Base-by-base conservation (phyloP, 768 basidiomycete species). In the Hygrocybe punicea region DNA sequence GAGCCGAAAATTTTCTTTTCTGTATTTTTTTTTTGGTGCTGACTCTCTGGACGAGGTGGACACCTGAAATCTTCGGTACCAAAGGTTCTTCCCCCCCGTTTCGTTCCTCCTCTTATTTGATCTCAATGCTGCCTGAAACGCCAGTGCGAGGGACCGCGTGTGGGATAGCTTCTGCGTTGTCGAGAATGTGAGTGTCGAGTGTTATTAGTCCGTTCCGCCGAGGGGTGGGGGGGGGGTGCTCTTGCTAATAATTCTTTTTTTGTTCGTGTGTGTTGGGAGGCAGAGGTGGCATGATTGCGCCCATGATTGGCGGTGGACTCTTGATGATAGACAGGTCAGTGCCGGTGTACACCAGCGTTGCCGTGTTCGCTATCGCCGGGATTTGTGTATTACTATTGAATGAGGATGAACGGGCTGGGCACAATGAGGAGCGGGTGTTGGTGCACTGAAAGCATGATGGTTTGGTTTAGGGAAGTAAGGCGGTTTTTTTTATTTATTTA, bases 241-340 rank as follows among this genome's bases (percentile, higher is more conserved):
- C 44, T 23, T 52, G 44, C 35, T 39, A 35, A 10, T 9, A 8
- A 9, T 19, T 14, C 42, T 39, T 35, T 17, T 2, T 19, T 13
- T 44, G 36, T 8, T 36, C 44, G 39, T 39, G 53, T n/a, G 58
- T 62, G 34, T 19, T 36, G 40, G 50, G 63, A 10, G 62, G 5
- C 72, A 93, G 91, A 69, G 89, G 91, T 7, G 92, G 92, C 5
- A 93, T 94, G 86, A 85, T 91, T 29, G 92, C 91, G 0, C 92
- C 92, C 1, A 77, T 93, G 35, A 69, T 89, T 5, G 92, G 92
- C 1, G 92, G 92, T 0, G 67, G 74, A 19, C 79, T 94, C 4
- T 78, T 94, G 35, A 79, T 81, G 68, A 73, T 92, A 45, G 75
- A 85, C 65, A 76, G 80, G 7, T 79, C 87, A 1, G 76, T 91